Evolutionary conservation across 2,329 filamentous ascomycete genomes (phyloP).

Genomic region (Fusarium denticulatum): DNA sequence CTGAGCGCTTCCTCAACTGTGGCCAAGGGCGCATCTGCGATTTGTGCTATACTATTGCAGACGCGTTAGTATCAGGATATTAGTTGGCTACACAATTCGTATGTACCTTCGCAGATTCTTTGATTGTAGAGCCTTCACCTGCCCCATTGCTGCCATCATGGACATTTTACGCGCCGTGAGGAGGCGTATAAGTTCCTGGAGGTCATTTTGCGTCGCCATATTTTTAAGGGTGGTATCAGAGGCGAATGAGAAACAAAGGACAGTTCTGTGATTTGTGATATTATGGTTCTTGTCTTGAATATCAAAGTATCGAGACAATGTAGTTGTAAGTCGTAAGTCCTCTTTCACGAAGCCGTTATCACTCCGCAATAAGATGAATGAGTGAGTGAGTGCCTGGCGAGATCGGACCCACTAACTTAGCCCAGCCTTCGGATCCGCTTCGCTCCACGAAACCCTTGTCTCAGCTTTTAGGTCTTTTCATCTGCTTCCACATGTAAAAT

Average conservation of each 20-base stretch:
- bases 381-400: constrained; percentile 1
- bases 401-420: constrained; percentile 16
- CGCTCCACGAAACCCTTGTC: constrained; percentile 34
- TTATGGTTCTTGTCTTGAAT: background rate
- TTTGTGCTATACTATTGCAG: constrained; percentile 60
- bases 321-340: constrained; percentile 34
- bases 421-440: constrained; percentile 26
- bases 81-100: constrained; percentile 9
- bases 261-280: no score
- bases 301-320: background rate
- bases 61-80: background rate
- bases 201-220: constrained; percentile 67
- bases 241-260: background rate
- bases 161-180: constrained; percentile 67
- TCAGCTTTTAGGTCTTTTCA: constrained; percentile 12
- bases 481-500: constrained; percentile 23
- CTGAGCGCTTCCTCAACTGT: constrained; percentile 58
- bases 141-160: constrained; percentile 67
- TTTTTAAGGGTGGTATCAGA: background rate
- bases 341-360: constrained; percentile 1
- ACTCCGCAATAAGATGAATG: constrained; percentile 17
- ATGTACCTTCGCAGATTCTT: constrained; percentile 67
- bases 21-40: constrained; percentile 59
- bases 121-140: constrained; percentile 66
- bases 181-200: constrained; percentile 69